Conservation (phyloP, 1,284 basidiomycete species). For the Cryptococcus jaspeensis region DNA sequence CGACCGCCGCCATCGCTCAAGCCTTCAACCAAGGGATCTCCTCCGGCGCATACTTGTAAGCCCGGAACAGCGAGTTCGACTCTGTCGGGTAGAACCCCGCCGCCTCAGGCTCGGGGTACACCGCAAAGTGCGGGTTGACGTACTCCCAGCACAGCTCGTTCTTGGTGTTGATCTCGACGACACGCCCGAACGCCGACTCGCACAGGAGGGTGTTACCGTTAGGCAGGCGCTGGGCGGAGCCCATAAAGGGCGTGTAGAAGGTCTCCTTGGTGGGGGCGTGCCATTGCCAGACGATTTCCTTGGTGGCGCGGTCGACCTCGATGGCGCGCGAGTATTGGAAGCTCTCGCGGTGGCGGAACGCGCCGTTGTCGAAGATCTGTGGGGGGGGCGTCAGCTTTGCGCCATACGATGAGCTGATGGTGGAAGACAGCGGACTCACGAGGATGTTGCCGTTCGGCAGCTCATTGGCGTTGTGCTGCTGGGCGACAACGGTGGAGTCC, state of each 20-base stretch:
- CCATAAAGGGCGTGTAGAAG: constrained; percentile 27
- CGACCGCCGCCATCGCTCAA: background rate
- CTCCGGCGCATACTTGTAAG: constrained; percentile 23
- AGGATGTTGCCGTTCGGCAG: constrained; percentile 26
- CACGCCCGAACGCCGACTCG: constrained; percentile 18
- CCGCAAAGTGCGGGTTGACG: constrained; percentile 20
- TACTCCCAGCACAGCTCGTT: constrained; percentile 21
- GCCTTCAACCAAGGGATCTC: constrained; percentile 21
- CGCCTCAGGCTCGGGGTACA: constrained; percentile 23
- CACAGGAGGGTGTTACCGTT: constrained; percentile 24
- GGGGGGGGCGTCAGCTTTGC: background rate
- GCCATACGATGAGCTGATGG: no score
- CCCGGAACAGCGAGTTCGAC: constrained; percentile 21
- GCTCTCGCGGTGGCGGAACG: constrained; percentile 19
- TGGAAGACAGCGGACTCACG: constrained; percentile 1
- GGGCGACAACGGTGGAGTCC: constrained; percentile 19
- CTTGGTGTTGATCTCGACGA: constrained; percentile 18
- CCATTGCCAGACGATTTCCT: constrained; percentile 25
- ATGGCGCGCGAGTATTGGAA: constrained; percentile 21
- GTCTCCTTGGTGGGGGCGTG: constrained; percentile 19
- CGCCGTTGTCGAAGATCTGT: constrained; percentile 25
- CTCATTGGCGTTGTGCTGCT: constrained; percentile 23
- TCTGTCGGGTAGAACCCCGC: constrained; percentile 16
- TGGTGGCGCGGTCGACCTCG: constrained; percentile 20
- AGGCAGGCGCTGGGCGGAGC: constrained; percentile 21